Evolutionary conservation across 2,329 filamentous ascomycete genomes (phyloP), one percentile per base, ranked within the genome.

Genomic region (Cordyceps cateniannulata): DNA sequence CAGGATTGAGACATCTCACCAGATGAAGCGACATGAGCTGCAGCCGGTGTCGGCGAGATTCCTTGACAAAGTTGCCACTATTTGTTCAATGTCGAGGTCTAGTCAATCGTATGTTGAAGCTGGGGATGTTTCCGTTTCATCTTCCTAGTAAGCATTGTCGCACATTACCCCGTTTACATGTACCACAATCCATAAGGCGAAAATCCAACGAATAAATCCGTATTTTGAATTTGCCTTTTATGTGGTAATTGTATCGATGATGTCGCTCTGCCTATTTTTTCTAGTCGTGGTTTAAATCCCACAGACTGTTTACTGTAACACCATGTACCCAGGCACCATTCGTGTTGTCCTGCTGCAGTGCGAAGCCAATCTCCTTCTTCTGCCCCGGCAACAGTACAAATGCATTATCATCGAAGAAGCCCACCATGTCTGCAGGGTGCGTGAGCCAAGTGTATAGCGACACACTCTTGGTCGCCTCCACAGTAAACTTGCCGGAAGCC

Each of bases 321-420:
- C 62, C 5, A 12, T 62, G 56, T 18, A 58, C 40, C 64, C 64
- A 64, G 49, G 35, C 59, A 22, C 63, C 62, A 29, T 61, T 48
- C 0, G 63, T 64, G 0, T 32, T 52, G 24, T 65, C 63, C 18
- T 54, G 24, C 29, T 65, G 64, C 32, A 64, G 35, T 1, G 47
- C 63, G n/a, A 65, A 65, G 0, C 60, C 63, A 61, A 65, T 49
- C 24, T 63, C 57, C 24, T 42, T 63, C 57, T 64, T 65, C 50
- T 64, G 52, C 0, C 63, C 63, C 0, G 63, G 64, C 8, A 44
- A 20, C 20, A 65, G 35, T 16, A 65, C 57, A 49, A 65, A 65
- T 4, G 63, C 63, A 45, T 65, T 65, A 16, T 65, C 63, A 3
- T 65, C 62, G 22, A 65, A 65, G 54, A 65, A 65, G 6, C 64